These are phyloP conservation scores for Chalciporus pseudorubinellus DNA, from an alignment of 768 basidiomycete species.

Conservation along the genomic window DNA sequence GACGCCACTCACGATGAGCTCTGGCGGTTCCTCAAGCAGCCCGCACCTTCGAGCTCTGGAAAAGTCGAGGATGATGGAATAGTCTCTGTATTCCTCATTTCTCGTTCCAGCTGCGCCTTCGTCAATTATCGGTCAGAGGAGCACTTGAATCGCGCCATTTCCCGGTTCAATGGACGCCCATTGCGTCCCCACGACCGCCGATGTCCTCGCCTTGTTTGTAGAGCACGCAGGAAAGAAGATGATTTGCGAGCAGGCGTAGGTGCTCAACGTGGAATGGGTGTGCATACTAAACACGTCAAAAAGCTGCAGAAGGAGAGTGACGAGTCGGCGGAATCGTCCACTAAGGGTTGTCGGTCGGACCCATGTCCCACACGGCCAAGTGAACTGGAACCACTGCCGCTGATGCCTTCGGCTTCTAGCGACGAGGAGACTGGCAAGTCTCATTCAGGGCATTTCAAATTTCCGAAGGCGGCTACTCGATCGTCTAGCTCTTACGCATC, in stretches of 20 bases:
- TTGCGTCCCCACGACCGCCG: conserved; percentile 69
- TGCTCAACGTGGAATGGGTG: conserved; percentile 80
- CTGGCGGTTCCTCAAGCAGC: conserved; percentile 73
- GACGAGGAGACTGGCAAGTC: conserved; percentile 36
- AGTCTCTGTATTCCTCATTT: conserved; percentile 85
- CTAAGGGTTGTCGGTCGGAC: background rate
- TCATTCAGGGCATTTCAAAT: background rate
- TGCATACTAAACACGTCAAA: conserved; percentile 82
- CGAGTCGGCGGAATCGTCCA: conserved; percentile 14
- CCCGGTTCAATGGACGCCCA: conserved; percentile 65
- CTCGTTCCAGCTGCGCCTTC: conserved; percentile 94
- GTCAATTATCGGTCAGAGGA: conserved; percentile 76
- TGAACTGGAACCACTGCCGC: conserved; percentile 5
- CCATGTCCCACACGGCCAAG: background rate
- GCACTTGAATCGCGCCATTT: conserved; percentile 64
- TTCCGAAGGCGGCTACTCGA: conserved; percentile 23
- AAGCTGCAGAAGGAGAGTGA: conserved; percentile 47
- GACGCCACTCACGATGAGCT: conserved; percentile 84
- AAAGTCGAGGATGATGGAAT: conserved; percentile 48
- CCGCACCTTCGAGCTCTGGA: conserved; percentile 12
- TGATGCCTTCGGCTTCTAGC: conserved; percentile 32
- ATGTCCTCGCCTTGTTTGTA: conserved; percentile 80
- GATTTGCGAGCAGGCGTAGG: conserved; percentile 90
- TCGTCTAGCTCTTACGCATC: conserved; percentile 71
- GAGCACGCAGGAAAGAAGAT: conserved; percentile 76